Conservation (phyloP, 345 rosid species). For the Balakata baccata region DNA sequence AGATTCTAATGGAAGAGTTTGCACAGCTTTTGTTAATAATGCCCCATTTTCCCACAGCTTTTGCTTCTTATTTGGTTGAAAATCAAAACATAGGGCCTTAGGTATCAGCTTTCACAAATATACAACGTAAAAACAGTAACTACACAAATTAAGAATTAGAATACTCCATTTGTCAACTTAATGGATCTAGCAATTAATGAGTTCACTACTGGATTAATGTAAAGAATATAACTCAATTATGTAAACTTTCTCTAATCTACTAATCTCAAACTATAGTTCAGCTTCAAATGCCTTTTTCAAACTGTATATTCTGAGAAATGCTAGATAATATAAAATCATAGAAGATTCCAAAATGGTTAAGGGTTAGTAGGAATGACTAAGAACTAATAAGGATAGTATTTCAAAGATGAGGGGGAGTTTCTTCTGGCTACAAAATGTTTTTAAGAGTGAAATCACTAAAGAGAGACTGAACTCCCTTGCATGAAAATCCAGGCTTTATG, state of each 20-base stretch:
- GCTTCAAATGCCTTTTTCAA: background rate
- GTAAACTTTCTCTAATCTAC: too few relatives aligned
- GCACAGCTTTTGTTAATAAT: background rate
- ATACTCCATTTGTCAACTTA: background rate
- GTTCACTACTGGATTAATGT: background rate
- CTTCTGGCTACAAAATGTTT: background rate
- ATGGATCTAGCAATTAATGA: background rate
- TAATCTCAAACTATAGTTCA: too few relatives aligned
- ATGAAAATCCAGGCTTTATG: too few relatives aligned
- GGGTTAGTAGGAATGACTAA: background rate
- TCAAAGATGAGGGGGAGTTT: background rate
- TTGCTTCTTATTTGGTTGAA: background rate
- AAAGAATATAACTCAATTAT: background rate
- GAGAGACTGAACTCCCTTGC: too few relatives aligned
- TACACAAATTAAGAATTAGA: background rate
- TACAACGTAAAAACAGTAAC: background rate
- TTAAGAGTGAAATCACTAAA: too few relatives aligned
- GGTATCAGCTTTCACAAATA: background rate
- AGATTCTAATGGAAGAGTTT: background rate
- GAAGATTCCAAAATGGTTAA: background rate
- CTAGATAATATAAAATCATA: too few relatives aligned
- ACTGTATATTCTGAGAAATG: background rate
- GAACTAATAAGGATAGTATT: too few relatives aligned
- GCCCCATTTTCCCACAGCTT: background rate
- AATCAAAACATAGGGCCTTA: background rate